Conservation (phyloP, 371 early-diverging fungal species). For the Lichtheimia ornata region DNA sequence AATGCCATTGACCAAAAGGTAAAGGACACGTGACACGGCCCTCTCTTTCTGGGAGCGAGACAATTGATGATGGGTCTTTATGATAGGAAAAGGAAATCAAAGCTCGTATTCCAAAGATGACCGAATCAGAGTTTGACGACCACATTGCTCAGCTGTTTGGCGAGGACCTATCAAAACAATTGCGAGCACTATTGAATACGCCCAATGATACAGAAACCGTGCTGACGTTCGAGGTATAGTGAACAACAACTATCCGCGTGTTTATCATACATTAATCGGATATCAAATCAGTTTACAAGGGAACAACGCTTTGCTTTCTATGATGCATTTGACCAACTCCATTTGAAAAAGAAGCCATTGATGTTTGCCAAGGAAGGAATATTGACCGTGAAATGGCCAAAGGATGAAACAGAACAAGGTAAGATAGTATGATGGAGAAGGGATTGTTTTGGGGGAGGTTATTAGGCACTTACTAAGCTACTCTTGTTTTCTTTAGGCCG, state of each 20-base stretch:
- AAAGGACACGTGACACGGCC: background rate
- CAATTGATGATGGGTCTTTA: too few relatives aligned
- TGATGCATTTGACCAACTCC: constrained; percentile 21
- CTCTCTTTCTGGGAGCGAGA: too few relatives aligned
- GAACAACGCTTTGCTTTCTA: constrained; percentile 31
- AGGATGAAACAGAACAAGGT: constrained; percentile 16
- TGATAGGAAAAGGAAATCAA: background rate
- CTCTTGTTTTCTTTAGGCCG: background rate
- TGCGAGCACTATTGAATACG: constrained; percentile 27
- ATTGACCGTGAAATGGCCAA: constrained; percentile 34
- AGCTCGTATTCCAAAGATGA: background rate
- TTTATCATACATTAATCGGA: too few relatives aligned
- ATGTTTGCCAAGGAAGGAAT: constrained; percentile 24
- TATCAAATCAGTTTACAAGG: constrained; percentile 20
- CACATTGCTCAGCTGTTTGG: constrained; percentile 21
- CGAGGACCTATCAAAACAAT: constrained; percentile 23
- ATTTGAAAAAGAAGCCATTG: constrained; percentile 20
- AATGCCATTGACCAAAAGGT: constrained; percentile 28
- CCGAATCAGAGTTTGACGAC: constrained; percentile 27
- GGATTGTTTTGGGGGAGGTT: background rate
- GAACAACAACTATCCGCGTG: too few relatives aligned
- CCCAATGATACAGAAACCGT: constrained; percentile 20
- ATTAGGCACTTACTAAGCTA: background rate
- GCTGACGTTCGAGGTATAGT: constrained; percentile 18
- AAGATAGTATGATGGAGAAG: background rate